Percentiles rank a stretch among this genome's conserved stretches.
These are phyloP conservation scores for Monilinia laxa DNA, from an alignment of 2,329 filamentous ascomycete genomes.

Conservation along the genomic window DNA sequence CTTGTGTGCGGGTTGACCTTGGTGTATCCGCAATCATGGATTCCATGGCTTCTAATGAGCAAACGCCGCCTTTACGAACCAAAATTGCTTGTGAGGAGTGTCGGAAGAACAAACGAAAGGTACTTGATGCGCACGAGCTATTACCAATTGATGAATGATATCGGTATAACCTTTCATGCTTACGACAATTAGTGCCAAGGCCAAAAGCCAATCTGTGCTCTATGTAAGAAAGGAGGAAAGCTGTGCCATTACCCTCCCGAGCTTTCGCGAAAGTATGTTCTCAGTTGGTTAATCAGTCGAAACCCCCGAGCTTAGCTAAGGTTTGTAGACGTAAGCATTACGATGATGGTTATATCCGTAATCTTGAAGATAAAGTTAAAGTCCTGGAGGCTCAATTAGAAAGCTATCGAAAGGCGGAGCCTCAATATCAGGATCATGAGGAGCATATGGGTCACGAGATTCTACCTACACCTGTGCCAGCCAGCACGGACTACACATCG, in stretches of 20 bases:
- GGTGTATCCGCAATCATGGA: slow-evolving; percentile 4
- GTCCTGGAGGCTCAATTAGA: background rate
- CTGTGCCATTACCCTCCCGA: slow-evolving; percentile 10
- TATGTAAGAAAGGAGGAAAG: slow-evolving; percentile 6
- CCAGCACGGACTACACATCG: background rate
- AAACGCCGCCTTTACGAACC: background rate
- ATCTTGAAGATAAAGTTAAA: slow-evolving; percentile 6
- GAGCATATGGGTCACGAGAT: background rate
- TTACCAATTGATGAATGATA: background rate
- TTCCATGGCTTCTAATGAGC: background rate
- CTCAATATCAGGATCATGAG: background rate
- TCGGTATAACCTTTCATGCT: background rate
- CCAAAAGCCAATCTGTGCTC: slow-evolving; percentile 4
- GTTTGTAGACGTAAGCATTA: background rate
- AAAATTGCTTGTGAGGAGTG: slow-evolving; percentile 13
- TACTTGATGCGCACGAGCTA: background rate
- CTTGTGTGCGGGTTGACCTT: background rate
- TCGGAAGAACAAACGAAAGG: slow-evolving; percentile 8
- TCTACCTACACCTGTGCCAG: background rate
- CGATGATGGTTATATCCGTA: slow-evolving; percentile 1
- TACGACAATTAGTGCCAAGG: background rate
- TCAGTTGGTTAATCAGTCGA: background rate
- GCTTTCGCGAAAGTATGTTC: slow-evolving; percentile 11
- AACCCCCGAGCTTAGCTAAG: background rate
- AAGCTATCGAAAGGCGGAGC: background rate